phyloP scores from a whole-genome alignment of 164 flowering plant species.

The Cinnamomum chago region DNA sequence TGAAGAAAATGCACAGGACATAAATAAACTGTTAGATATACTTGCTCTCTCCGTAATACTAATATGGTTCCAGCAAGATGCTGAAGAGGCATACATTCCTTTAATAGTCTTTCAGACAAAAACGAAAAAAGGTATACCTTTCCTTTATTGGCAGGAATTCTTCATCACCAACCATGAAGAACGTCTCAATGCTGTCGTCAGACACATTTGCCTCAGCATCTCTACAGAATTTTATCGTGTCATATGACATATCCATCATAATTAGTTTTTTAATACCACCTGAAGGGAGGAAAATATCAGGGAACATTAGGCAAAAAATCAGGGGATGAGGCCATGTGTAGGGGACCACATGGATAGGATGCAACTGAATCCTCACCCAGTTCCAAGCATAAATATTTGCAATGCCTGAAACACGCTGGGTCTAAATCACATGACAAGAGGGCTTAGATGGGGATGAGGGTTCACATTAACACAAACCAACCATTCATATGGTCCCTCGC shows the following conservation, averaged over 20 bases:
- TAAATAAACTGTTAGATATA: not conserved
- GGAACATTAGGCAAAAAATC: not conserved
- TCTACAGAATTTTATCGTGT: slow-evolving; percentile 71
- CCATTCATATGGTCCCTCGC: no score
- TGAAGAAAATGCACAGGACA: not conserved
- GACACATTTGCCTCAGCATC: slow-evolving; percentile 31
- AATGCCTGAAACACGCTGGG: no score
- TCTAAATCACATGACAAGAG: no score
- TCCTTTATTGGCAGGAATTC: slow-evolving; percentile 88
- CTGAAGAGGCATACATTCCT: not conserved
- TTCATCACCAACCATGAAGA: slow-evolving; percentile 85
- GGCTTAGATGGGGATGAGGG: no score
- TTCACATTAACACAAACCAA: no score
- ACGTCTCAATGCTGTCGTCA: slow-evolving; percentile 49
- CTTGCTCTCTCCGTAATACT: not conserved
- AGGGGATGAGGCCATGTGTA: not conserved
- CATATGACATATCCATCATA: slow-evolving; percentile 89
- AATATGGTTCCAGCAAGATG: slow-evolving; percentile 8
- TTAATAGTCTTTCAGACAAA: no score
- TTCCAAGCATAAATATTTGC: no score
- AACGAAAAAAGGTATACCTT: slow-evolving; percentile 35
- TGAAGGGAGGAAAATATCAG: slow-evolving; percentile 12
- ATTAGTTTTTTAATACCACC: slow-evolving; percentile 71
- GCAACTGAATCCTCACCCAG: no score
- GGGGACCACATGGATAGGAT: no score